A percentile compares a stretch with the other conserved stretches of the same genome.
Evolutionary conservation across 345 rosid species (phyloP).

Genomic region (Populus euphratica): DNA sequence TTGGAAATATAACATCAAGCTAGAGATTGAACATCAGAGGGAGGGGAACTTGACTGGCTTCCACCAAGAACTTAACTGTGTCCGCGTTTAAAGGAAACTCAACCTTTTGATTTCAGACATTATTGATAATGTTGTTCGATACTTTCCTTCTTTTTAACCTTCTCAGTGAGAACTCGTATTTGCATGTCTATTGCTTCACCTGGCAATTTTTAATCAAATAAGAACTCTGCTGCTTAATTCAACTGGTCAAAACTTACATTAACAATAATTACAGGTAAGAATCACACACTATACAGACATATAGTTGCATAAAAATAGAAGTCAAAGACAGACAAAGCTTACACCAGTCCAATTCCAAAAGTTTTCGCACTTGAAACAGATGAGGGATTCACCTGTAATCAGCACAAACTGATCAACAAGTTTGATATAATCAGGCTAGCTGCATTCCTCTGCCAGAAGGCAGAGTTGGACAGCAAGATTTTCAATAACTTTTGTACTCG

Average conservation of each 20-base stretch:
- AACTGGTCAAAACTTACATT: neutral
- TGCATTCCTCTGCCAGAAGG: constrained; percentile 77
- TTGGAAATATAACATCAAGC: neutral
- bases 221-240: neutral
- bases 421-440: constrained; percentile 74
- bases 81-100: no score
- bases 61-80: neutral
- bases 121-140: no score
- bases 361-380: constrained; percentile 74
- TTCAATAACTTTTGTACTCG: no score
- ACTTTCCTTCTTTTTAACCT: neutral
- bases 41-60: neutral
- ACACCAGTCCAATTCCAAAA: constrained; percentile 89
- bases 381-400: constrained; percentile 58
- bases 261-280: no score
- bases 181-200: neutral
- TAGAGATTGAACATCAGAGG: neutral
- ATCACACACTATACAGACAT: no score
- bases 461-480: constrained; percentile 50
- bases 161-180: neutral
- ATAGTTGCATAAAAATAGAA: neutral
- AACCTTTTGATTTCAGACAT: no score
- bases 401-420: constrained; percentile 70
- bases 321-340: constrained; percentile 19
- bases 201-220: no score